Conservation (phyloP, 805 yeast species). For the Blastobotrys peoriensis region DNA sequence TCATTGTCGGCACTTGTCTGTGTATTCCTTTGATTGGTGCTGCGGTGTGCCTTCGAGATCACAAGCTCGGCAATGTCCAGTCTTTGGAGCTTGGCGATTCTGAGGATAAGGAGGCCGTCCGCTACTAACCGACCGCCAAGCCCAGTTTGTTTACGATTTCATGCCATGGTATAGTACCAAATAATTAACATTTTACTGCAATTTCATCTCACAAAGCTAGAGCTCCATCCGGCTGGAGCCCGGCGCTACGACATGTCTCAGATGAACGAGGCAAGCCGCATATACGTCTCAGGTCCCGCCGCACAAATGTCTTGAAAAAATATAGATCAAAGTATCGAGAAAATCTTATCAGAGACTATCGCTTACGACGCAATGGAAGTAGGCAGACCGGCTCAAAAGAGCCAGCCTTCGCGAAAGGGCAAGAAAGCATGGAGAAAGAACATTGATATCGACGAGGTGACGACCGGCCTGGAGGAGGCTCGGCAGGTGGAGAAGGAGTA, state of each 20-base stretch:
- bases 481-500: slow-evolving; percentile 48
- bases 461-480: slow-evolving; percentile 58
- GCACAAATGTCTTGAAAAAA: too few species aligned
- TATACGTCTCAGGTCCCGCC: too few species aligned
- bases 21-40: slow-evolving; percentile 46
- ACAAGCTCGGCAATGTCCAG: slow-evolving; percentile 33
- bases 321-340: background rate
- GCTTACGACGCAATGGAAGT: slow-evolving; percentile 33
- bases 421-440: slow-evolving; percentile 91
- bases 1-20: slow-evolving; percentile 49
- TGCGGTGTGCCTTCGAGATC: slow-evolving; percentile 49
- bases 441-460: slow-evolving; percentile 78
- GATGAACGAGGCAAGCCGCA: too few species aligned
- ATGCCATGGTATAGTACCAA: too few species aligned
- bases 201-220: too few species aligned
- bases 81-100: slow-evolving; percentile 20
- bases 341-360: too few species aligned
- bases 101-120: too few species aligned
- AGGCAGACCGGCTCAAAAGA: slow-evolving; percentile 51
- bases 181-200: too few species aligned
- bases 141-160: too few species aligned
- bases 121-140: too few species aligned
- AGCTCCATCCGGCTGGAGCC: too few species aligned
- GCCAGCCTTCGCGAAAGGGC: slow-evolving; percentile 84
- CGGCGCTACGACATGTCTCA: too few species aligned